phyloP scores from a whole-genome alignment of 768 basidiomycete genomes.

The Cyclocybe cylindracea region DNA sequence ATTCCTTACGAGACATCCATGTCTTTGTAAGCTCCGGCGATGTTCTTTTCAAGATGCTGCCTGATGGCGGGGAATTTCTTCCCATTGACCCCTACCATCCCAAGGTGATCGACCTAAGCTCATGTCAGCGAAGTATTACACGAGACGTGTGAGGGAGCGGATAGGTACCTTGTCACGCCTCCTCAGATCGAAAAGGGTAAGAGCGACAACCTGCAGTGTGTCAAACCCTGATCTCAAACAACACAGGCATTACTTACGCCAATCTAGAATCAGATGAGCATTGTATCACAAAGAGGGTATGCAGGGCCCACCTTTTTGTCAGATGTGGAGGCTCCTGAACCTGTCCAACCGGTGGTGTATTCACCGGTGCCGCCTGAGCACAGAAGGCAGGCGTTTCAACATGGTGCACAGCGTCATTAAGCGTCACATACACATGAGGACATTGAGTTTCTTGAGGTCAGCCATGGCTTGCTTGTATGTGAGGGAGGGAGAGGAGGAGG shows the following conservation, averaged over 20 bases:
- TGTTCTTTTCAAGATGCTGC: conserved; percentile 79
- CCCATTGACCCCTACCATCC: conserved; percentile 91
- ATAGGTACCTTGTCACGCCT: conserved; percentile 69
- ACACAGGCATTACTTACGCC: conserved; percentile 48
- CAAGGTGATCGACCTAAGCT: conserved; percentile 62
- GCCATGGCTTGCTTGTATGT: conserved; percentile 34
- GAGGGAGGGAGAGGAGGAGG: conserved; percentile 5
- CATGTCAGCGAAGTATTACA: conserved; percentile 15
- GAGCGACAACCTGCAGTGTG: conserved; percentile 70
- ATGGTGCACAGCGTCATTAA: neutral
- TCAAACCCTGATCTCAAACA: neutral
- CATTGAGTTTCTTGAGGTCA: conserved; percentile 56
- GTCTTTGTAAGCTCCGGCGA: conserved; percentile 81
- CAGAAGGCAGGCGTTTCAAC: neutral
- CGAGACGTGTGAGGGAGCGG: neutral
- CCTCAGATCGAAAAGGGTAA: conserved; percentile 89
- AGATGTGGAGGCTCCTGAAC: conserved; percentile 88
- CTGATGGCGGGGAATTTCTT: conserved; percentile 87
- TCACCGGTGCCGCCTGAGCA: conserved; percentile 53
- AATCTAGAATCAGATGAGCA: conserved; percentile 44
- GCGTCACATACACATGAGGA: conserved; percentile 70
- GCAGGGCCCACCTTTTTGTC: conserved; percentile 78
- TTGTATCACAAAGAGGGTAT: neutral
- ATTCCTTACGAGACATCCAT: conserved; percentile 75
- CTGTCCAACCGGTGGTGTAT: conserved; percentile 95